Evolutionary conservation across 805 yeast genomes (phyloP).

Genomic region (Wickerhamiella musiphila): DNA sequence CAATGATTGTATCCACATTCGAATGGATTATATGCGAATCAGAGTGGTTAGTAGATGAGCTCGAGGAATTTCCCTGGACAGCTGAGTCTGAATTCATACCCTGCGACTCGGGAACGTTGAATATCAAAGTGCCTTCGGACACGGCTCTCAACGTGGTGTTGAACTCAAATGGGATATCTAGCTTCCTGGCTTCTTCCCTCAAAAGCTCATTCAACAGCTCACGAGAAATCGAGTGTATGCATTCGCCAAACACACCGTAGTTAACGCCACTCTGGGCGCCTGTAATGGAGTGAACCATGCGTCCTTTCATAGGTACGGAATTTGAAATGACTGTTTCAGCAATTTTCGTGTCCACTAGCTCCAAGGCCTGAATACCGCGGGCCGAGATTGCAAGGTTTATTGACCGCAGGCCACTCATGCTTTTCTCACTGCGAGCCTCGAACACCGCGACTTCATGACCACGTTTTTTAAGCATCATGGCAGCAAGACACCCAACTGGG

Average conservation of each 20-base stretch:
- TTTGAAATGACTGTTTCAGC: constrained; percentile 37
- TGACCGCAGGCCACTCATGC: constrained; percentile 24
- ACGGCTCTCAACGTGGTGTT: constrained; percentile 34
- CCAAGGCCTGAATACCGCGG: constrained; percentile 60
- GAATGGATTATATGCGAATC: neutral
- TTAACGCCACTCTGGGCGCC: constrained; percentile 52
- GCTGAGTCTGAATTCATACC: too few relatives aligned
- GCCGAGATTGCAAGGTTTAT: constrained; percentile 80
- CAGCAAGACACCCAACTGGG: constrained; percentile 70
- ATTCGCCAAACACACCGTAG: constrained; percentile 70
- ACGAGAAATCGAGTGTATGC: constrained; percentile 74
- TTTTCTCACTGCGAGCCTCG: constrained; percentile 46
- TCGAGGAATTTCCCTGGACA: too few relatives aligned
- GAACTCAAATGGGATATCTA: constrained; percentile 32
- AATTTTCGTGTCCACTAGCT: constrained; percentile 41
- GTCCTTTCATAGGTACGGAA: constrained; percentile 71
- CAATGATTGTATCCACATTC: constrained; percentile 44
- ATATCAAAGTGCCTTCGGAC: constrained; percentile 6
- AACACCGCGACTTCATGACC: constrained; percentile 59
- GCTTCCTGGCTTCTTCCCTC: constrained; percentile 42
- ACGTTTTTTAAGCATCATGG: constrained; percentile 55
- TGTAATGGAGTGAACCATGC: constrained; percentile 65
- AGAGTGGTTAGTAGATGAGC: too few relatives aligned
- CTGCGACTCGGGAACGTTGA: constrained; percentile 12
- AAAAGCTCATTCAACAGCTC: constrained; percentile 47